Base-by-base conservation (phyloP, 2,329 filamentous ascomycete species). In the Verticillium nonalfalfae region DNA sequence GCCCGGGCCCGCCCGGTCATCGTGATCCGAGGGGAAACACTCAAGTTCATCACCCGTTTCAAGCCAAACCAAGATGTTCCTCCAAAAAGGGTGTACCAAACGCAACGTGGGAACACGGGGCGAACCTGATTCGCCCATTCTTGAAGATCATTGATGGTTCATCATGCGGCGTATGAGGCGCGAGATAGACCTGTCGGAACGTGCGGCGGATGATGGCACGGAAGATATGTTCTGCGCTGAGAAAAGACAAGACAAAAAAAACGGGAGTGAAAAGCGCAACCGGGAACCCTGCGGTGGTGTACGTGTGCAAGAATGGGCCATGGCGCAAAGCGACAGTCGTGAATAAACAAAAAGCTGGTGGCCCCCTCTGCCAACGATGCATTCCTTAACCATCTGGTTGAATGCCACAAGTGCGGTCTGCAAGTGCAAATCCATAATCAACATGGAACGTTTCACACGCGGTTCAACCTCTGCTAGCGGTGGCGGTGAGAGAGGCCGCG, bases 401-500 rank as follows among this genome's bases (percentile, higher is more conserved):
- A 50, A 50, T 7, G n/a, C n/a, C 9, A 50, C 45, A 21, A 11
- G n/a, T 6, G 18, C 21, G 45, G 45, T 10, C n/a, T 26, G 35
- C 35, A 36, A 13, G 13, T 21, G 9, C 26, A n/a, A 10, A 21
- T 26, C 9, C 45, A 50, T n/a, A 5, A 50, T 18, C 45, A 21
- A 26, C 5, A 26, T 26, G 3, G 35, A 2, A 36, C 3, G 10
- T 11, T 10, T 50, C 18, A 50, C 9, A 7, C 45, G 21, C 45
- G 45, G 21, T 50, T 26, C 45, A 50, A n/a, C 45, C 45, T 50
- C 18, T 26, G 18, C 45, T 50, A 50, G 18, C 21, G 45, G 45
- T 50, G 45, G 45, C 45, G 45, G 18, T 50, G 45, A 21, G 45
- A n/a, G n/a, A 21, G n/a, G 9, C 45, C 45, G 60, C 76, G 74